These are phyloP conservation scores for Hordeum marinum DNA, from an alignment of 176 grass and related monocot genomes.

Conservation along the genomic window DNA sequence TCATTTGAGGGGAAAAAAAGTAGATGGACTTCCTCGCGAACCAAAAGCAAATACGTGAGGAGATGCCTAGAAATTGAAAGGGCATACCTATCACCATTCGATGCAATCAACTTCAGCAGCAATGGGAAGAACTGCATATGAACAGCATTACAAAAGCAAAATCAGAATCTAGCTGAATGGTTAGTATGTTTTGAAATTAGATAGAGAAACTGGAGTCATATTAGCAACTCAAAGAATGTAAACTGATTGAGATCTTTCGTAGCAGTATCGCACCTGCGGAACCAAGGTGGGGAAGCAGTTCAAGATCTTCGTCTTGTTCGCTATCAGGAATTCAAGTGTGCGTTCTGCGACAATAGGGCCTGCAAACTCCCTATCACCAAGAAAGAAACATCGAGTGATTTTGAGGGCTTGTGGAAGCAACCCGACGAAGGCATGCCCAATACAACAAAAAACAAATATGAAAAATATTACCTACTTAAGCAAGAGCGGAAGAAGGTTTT, in stretches of 20 bases:
- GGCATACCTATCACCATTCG: slow-evolving; percentile 83
- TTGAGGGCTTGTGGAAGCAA: neutral
- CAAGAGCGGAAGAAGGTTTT: slow-evolving; percentile 83
- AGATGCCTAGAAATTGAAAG: slow-evolving; percentile 10
- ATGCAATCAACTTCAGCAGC: slow-evolving; percentile 87
- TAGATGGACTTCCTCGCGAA: neutral
- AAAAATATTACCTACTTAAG: slow-evolving; percentile 75
- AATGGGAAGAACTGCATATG: slow-evolving; percentile 81
- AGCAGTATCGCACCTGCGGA: slow-evolving; percentile 57
- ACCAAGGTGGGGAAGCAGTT: slow-evolving; percentile 57
- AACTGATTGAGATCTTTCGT: slow-evolving; percentile 5
- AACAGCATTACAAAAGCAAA: slow-evolving; percentile 23
- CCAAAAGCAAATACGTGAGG: neutral
- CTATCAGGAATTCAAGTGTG: slow-evolving; percentile 69
- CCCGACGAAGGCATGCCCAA: neutral
- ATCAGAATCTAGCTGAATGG: neutral
- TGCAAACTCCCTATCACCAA: slow-evolving; percentile 69
- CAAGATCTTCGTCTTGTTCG: slow-evolving; percentile 72
- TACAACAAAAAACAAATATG: neutral
- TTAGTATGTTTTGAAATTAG: neutral
- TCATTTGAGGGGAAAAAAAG: neutral
- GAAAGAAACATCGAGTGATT: neutral
- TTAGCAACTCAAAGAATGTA: slow-evolving; percentile 3
- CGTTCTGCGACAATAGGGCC: slow-evolving; percentile 69
- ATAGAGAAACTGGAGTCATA: neutral